These are phyloP conservation scores for Aspergillus ochraceoroseus DNA, from an alignment of 2,329 filamentous ascomycete genomes.

Conservation along the genomic window DNA sequence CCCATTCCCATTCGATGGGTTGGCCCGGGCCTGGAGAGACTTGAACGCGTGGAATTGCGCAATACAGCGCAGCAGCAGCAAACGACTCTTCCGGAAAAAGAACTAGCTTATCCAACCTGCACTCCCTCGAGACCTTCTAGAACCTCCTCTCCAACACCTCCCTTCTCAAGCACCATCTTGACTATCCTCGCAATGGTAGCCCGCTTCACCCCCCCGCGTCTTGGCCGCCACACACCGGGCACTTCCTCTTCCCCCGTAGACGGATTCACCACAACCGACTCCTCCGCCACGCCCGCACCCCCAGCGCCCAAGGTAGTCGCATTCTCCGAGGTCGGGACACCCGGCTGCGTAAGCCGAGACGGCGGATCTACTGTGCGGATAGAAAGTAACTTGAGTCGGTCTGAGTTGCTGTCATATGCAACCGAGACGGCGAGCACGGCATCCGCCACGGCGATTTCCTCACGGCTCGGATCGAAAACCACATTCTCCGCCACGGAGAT, in stretches of 20 bases:
- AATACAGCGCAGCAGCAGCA: too few relatives aligned
- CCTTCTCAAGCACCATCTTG: slow-evolving; percentile 67
- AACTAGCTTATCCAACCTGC: slow-evolving; percentile 59
- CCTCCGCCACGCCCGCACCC: slow-evolving; percentile 39
- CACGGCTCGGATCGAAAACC: slow-evolving; percentile 86
- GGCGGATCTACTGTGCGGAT: slow-evolving; percentile 71
- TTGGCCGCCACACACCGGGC: slow-evolving; percentile 76
- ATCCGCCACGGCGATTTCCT: slow-evolving; percentile 91
- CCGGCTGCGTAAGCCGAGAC: slow-evolving; percentile 65
- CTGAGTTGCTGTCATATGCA: slow-evolving; percentile 39
- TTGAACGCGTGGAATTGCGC: too few relatives aligned
- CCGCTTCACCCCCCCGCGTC: slow-evolving; percentile 76
- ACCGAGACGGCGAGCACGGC: slow-evolving; percentile 81
- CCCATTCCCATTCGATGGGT: too few relatives aligned
- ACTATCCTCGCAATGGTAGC: slow-evolving; percentile 68
- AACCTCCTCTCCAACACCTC: slow-evolving; percentile 81
- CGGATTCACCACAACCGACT: slow-evolving; percentile 42
- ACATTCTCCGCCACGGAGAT: slow-evolving; percentile 81
- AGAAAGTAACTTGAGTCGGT: slow-evolving; percentile 58
- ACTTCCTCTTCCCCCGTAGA: slow-evolving; percentile 56
- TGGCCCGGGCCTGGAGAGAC: too few relatives aligned
- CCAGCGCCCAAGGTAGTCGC: slow-evolving; percentile 47
- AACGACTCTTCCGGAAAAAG: too few relatives aligned
- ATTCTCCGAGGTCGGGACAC: slow-evolving; percentile 61
- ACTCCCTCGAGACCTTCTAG: slow-evolving; percentile 68